Evolutionary conservation across 352 stramenopile genomes (phyloP).

Genomic region (Pythium chondricola): DNA sequence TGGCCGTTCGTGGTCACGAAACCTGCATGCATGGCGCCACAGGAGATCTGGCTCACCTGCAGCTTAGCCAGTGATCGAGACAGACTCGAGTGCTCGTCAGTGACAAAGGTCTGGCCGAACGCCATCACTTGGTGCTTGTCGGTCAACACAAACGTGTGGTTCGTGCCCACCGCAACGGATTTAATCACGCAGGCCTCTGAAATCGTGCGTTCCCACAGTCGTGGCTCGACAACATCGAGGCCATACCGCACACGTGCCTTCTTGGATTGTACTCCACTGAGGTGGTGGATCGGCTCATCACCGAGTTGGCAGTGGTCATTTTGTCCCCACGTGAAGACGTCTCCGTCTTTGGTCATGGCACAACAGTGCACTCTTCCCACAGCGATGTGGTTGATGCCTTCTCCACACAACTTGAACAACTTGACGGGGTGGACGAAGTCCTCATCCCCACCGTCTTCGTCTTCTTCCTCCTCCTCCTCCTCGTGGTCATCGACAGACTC

Average conservation of each 20-base stretch:
- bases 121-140: slow-evolving; percentile 43
- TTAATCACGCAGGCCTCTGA: slow-evolving; percentile 46
- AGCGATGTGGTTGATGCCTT: slow-evolving; percentile 65
- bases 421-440: slow-evolving; percentile 72
- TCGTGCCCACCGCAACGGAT: slow-evolving; percentile 57
- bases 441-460: slow-evolving; percentile 44
- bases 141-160: slow-evolving; percentile 65
- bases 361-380: slow-evolving; percentile 74
- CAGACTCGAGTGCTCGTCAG: slow-evolving; percentile 48
- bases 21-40: slow-evolving; percentile 67
- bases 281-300: slow-evolving; percentile 50
- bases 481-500: too few relatives aligned
- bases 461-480: slow-evolving; percentile 20
- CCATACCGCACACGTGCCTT: slow-evolving; percentile 59
- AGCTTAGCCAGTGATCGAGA: slow-evolving; percentile 51
- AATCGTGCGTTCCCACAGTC: slow-evolving; percentile 65
- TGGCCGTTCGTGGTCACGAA: slow-evolving; percentile 70
- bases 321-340: slow-evolving; percentile 81
- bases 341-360: slow-evolving; percentile 67
- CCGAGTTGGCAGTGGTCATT: slow-evolving; percentile 80
- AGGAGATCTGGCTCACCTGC: slow-evolving; percentile 65
- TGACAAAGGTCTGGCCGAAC: slow-evolving; percentile 67
- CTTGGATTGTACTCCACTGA: slow-evolving; percentile 42
- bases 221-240: slow-evolving; percentile 46
- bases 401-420: slow-evolving; percentile 47